Conservation (phyloP, 495 filamentous ascomycete species). For the Daldinia childiae region DNA sequence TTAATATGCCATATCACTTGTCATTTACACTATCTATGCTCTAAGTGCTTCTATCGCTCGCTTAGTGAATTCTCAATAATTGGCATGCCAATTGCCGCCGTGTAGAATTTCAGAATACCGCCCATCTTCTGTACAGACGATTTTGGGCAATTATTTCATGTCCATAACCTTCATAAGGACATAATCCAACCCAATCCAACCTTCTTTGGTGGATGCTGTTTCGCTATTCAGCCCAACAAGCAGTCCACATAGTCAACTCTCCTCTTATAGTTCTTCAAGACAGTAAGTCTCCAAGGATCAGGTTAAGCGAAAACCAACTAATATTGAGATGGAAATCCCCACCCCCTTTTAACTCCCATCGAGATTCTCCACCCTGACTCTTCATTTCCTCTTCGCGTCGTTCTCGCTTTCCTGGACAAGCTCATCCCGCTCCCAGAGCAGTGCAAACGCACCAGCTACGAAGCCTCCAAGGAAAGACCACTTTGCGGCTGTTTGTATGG, state of each 20-base stretch:
- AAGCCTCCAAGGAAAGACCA: slow-evolving; percentile 61
- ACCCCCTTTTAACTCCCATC: not conserved
- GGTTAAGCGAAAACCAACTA: not conserved
- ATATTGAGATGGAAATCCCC: not conserved
- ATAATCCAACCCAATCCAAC: not conserved
- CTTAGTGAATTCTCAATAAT: not conserved
- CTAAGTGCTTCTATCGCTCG: not conserved
- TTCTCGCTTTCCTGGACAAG: slow-evolving; percentile 28
- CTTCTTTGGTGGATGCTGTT: not conserved
- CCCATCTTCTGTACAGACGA: not conserved
- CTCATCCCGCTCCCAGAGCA: slow-evolving; percentile 45
- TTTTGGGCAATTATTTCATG: not conserved
- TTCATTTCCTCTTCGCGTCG: slow-evolving; percentile 35
- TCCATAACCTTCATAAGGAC: not conserved
- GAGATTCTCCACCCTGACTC: not conserved
- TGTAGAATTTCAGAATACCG: not conserved
- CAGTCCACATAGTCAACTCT: not conserved
- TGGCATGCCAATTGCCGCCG: not conserved
- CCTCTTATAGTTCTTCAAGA: not conserved
- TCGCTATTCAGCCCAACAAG: not conserved
- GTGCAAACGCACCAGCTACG: slow-evolving; percentile 57
- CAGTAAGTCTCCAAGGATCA: not conserved
- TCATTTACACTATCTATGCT: not conserved
- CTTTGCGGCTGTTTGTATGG: slow-evolving; percentile 49
- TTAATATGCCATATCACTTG: not conserved